Base-by-base conservation (phyloP, 441 rosid genomes). In the Gossypium gossypioides region DNA sequence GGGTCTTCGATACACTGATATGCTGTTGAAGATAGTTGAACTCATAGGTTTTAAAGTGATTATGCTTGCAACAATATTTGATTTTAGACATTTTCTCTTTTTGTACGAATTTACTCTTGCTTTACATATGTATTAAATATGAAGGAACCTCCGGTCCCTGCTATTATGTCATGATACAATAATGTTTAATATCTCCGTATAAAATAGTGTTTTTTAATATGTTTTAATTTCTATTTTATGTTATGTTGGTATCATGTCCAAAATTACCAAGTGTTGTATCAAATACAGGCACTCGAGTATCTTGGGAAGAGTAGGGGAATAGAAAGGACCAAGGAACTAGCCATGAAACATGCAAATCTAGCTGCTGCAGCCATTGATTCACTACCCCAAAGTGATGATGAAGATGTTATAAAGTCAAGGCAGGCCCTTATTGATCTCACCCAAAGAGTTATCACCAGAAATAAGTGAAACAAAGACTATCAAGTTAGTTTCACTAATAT, bases 281-380 rank as follows among this genome's bases (percentile, higher is more conserved):
- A 1, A n/a, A 59, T 27, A 46, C 22, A 96, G 98, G 98, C 91
- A 3, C 79, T 96, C 7, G 94, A 87, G 61, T 96, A 90, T 84
- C 96, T 96, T 10, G 89, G 92, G 63, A 96, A 89, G 88, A 96
- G 99, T 80, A 76, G 71, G 0, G 98, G 98, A 72, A 91, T 96
- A 75, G 21, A 90, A 71, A 91, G 83, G 71, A 82, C 98, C 4
- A 87, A 85, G 79, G 97, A 91, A 72, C 83, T 96, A 63, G 98
- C 98, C 5, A 72, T 84, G 75, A 86, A 85, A 75, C 96, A 96
- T 71, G 96, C 92, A 0, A 81, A 84, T 54, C 89, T 84, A 5
- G 99, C 96, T 6, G 92, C 89, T 1, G 83, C 82, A n/a, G 91
- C 92, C 2, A 83, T 96, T 3, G 82, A 87, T 73, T 87, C 92